Base-by-base conservation (phyloP, 352 stramenopile species). In the Phytophthora macrochlamydospora region DNA sequence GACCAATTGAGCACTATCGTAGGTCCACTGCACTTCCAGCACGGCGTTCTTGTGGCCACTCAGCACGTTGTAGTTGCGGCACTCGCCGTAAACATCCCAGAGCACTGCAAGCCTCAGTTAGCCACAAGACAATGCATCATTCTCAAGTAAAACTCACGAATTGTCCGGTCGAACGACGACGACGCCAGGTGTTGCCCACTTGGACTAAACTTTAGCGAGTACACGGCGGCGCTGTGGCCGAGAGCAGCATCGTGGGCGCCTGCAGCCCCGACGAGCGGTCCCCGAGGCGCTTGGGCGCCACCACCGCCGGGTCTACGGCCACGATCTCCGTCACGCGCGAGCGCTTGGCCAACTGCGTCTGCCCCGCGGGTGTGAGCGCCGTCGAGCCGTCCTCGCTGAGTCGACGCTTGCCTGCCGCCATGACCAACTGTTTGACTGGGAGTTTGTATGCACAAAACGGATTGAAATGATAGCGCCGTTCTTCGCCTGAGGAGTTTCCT, bases 1-100 rank as follows among this genome's bases (percentile, higher is more conserved):
- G 28, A 97, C 79, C 32, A 99, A 56, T 37, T 89, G 83, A 40
- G 85, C 65, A 42, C 84, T 92, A 78, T 98, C 89, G 64, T 93
- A 93, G 7, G 85, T 95, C 89, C 94, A 99, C 54, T 95, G 81
- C 9, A 97, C 75, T 72, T 99, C 90, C 29, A 98, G 60, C 31
- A 98, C 89, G 5, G 96, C 95, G 75, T 98, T 99, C 79, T 98
- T 98, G 75, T 99, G 97, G 24, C 95, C 97, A 7, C 45, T 78
- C 14, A 99, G 73, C n/a, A 98, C 79, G 65, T 91, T 97, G 66
- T 98, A 98, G 67, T 99, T 99, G 46, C 78, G 74, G 71, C 92
- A 98, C 37, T 96, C 91, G 4, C 88, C 88, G 35, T 92, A 90
- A 43, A 95, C 87, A 62, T 97, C 88, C 93, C 93, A 98, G 11